Evolutionary conservation across 768 basidiomycete genomes (phyloP).

Genomic region (Leccinellum rugosiceps): DNA sequence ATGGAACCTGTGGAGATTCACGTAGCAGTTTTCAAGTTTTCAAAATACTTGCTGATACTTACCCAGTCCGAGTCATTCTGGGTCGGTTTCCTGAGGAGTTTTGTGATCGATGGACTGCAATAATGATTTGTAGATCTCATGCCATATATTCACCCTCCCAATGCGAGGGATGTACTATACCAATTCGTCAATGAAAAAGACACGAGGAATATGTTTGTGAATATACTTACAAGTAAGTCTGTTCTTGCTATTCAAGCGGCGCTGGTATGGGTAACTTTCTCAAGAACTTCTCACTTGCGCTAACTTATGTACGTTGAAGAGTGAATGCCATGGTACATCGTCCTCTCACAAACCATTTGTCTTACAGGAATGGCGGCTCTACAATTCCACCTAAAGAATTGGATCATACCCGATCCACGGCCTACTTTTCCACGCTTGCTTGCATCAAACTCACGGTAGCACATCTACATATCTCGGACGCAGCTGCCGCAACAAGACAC

Average conservation of each 20-base stretch:
- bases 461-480: too few relatives aligned
- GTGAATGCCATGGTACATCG: neutral
- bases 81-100: neutral
- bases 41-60: too few relatives aligned
- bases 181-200: neutral
- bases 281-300: too few relatives aligned
- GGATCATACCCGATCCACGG: neutral
- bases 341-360: neutral
- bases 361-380: too few relatives aligned
- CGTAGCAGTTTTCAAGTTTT: neutral
- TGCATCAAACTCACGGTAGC: too few relatives aligned
- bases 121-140: too few relatives aligned
- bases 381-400: too few relatives aligned
- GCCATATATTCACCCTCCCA: neutral
- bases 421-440: neutral
- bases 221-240: too few relatives aligned
- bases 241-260: neutral
- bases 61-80: too few relatives aligned
- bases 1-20: too few relatives aligned
- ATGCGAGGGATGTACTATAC: neutral
- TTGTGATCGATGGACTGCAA: neutral
- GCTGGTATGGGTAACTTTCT: too few relatives aligned
- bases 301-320: neutral
- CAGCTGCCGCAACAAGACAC: too few relatives aligned
- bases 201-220: neutral